These are phyloP conservation scores for Suillus lakei DNA, from an alignment of 768 basidiomycete genomes.

Conservation along the genomic window DNA sequence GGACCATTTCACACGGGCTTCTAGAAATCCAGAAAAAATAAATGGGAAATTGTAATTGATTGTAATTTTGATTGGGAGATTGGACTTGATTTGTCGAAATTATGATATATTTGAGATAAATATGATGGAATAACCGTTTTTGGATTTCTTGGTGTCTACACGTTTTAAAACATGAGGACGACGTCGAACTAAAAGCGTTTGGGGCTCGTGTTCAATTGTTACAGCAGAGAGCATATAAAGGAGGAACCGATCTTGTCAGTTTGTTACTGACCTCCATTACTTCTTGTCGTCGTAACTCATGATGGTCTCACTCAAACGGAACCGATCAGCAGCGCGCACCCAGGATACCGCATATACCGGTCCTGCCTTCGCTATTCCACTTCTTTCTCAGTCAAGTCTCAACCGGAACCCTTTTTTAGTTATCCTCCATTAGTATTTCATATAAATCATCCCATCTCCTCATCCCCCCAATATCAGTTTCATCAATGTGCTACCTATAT, in stretches of 20 bases:
- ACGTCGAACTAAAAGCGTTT: constrained; percentile 13
- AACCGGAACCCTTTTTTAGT: constrained; percentile 43
- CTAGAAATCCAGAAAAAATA: constrained; percentile 3
- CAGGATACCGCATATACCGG: constrained; percentile 44
- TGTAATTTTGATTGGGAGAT: not conserved
- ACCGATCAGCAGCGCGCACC: constrained; percentile 42
- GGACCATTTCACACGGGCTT: constrained; percentile 12
- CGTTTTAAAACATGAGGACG: constrained; percentile 17
- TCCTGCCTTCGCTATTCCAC: constrained; percentile 36
- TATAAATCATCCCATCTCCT: constrained; percentile 33
- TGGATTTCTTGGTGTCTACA: constrained; percentile 5
- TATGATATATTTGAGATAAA: not conserved
- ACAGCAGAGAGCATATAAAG: constrained; percentile 15
- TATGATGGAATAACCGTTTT: constrained; percentile 7
- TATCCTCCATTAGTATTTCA: constrained; percentile 22
- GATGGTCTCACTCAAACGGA: constrained; percentile 36
- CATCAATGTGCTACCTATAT: constrained; percentile 73
- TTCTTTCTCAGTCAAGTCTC: constrained; percentile 44
- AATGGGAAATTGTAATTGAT: not conserved
- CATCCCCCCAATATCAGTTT: constrained; percentile 23
- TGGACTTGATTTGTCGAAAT: not conserved
- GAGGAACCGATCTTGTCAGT: constrained; percentile 6
- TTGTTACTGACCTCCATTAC: constrained; percentile 9
- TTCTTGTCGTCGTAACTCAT: constrained; percentile 29
- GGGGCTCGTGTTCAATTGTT: constrained; percentile 16